Conservation (phyloP, 805 yeast genomes). For the Metschnikowia sp. region DNA sequence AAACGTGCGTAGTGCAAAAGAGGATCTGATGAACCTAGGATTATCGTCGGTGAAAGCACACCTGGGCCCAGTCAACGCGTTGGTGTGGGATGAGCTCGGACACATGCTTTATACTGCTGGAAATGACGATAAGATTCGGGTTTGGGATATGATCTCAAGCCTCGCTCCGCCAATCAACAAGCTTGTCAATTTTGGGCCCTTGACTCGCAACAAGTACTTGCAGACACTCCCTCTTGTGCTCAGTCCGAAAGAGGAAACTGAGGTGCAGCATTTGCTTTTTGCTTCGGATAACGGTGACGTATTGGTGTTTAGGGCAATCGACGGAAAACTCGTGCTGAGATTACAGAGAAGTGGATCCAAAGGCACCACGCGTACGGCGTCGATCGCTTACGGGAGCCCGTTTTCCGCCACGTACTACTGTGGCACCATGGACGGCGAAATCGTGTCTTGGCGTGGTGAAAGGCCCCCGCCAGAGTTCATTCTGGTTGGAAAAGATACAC, state of each 20-base stretch:
- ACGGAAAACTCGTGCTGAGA: constrained; percentile 62
- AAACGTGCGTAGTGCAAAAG: constrained; percentile 17
- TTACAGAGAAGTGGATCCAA: constrained; percentile 44
- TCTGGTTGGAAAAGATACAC: neutral
- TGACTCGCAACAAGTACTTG: constrained; percentile 59
- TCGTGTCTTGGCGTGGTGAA: constrained; percentile 48
- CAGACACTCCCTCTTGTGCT: constrained; percentile 51
- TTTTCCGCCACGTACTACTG: constrained; percentile 47
- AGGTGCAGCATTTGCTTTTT: constrained; percentile 55
- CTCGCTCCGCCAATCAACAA: constrained; percentile 50
- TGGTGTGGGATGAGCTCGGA: constrained; percentile 71
- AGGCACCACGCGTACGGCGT: constrained; percentile 44
- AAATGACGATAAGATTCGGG: constrained; percentile 72
- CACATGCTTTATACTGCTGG: constrained; percentile 63
- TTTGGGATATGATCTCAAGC: constrained; percentile 62
- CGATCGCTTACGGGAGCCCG: constrained; percentile 48
- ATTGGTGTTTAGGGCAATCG: constrained; percentile 51
- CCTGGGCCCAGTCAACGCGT: constrained; percentile 72
- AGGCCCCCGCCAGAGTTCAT: neutral
- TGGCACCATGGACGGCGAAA: constrained; percentile 68
- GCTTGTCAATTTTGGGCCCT: constrained; percentile 73
- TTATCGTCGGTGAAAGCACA: constrained; percentile 58
- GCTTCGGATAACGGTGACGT: constrained; percentile 79
- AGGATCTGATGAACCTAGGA: constrained; percentile 25
- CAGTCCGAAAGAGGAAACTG: constrained; percentile 50